Conservation (phyloP, 768 basidiomycete species). For the Cystofilobasidium capitatum region DNA sequence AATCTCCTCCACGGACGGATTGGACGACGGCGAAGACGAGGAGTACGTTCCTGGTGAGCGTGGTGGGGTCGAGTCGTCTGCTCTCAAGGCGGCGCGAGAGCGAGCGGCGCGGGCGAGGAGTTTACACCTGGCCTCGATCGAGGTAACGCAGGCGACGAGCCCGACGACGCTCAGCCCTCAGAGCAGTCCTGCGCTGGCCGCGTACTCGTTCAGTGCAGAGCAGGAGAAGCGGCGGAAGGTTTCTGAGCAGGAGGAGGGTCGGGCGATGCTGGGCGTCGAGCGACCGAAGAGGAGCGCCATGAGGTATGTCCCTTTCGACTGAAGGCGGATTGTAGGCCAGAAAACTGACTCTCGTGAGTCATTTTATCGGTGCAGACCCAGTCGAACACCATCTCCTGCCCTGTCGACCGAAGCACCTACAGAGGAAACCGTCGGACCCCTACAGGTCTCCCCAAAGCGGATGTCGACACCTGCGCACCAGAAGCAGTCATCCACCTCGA, state of each 20-base stretch:
- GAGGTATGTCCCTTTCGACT: neutral
- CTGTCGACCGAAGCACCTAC: neutral
- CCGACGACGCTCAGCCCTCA: conserved; percentile 37
- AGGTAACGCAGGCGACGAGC: conserved; percentile 9
- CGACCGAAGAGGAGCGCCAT: conserved; percentile 14
- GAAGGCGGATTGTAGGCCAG: neutral
- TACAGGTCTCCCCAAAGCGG: neutral
- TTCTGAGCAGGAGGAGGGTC: neutral
- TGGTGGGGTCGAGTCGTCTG: conserved; percentile 5
- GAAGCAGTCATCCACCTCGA: conserved; percentile 6
- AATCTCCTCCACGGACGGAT: neutral
- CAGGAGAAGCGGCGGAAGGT: neutral
- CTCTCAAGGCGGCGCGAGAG: conserved; percentile 14
- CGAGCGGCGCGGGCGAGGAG: conserved; percentile 13
- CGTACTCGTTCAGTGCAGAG: neutral
- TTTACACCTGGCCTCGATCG: conserved; percentile 5
- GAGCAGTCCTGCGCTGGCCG: conserved; percentile 42
- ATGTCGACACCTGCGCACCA: neutral
- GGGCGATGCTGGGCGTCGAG: neutral
- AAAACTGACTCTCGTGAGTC: neutral
- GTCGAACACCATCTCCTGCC: conserved; percentile 6
- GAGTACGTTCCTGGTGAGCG: neutral
- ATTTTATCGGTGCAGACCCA: neutral
- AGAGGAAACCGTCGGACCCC: neutral
- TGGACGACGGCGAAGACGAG: neutral